Base-by-base conservation (phyloP, 2,329 filamentous ascomycete genomes). In the Cryphonectria nitschkei region DNA sequence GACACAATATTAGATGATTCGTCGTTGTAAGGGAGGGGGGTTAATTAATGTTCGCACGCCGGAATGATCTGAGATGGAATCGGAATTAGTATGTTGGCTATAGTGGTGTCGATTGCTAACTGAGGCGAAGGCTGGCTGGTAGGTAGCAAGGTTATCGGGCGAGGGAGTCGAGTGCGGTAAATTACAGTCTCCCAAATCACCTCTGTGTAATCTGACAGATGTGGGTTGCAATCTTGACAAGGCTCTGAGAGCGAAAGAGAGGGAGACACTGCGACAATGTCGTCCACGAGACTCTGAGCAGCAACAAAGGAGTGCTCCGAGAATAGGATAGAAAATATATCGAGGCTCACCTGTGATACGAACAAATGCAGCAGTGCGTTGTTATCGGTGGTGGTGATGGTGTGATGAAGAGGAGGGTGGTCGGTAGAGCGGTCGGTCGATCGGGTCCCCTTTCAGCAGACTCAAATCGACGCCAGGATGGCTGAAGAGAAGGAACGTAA, bases 391-490 rank as follows among this genome's bases (percentile, higher is more conserved):
- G 39, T 67, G 43, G 43, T 34, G 64, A 60, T 60, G 50, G 13
- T 68, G 8, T 68, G n/a, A 7, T 37, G 58, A 46, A 19, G 65
- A 32, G 26, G 32, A 32, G 37, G 46, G 22, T 34, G 52, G 65
- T 50, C 65, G 32, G 37, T 67, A 34, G 50, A 54, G 58, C 65
- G 60, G 60, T 68, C 29, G 60, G 65, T 67, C 39, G 52, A 32
- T 70, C n/a, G 37, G 67, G 41, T 39, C 58, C 29, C 58, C 67
- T 68, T 56, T 54, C 39, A 39, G 63, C 14, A 54, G 71, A 62
- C 62, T 69, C 69, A 64, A 68, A 60, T 70, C 56, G 63, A 68
- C 66, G 69, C 66, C 66, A 66, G 66, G 69, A 71, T 64, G 64
- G 32, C 29, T 46, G 60, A 54, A 54, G 32, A 34, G 58, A 62